Evolutionary conservation across 2,329 filamentous ascomycete genomes (phyloP).

Genomic region (Fusarium poae): DNA sequence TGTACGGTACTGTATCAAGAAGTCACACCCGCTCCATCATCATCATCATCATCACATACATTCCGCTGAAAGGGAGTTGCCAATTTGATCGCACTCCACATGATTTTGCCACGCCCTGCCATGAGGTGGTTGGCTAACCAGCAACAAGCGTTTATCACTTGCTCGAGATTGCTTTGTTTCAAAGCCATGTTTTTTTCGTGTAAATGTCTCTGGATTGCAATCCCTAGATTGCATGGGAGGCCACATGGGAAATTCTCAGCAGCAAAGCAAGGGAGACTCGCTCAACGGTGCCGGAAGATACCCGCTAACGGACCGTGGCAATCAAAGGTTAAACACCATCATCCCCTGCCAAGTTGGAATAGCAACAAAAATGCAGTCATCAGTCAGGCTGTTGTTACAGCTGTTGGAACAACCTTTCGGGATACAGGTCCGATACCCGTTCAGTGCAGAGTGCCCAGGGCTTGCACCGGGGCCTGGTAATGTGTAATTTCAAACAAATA

Average conservation of each 20-base stretch:
- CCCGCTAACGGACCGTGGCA: constrained; percentile 31
- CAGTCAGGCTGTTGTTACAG: constrained; percentile 2
- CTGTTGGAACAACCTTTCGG: constrained; percentile 1
- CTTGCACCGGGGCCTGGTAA: neutral
- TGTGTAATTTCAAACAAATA: constrained; percentile 14
- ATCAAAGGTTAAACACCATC: constrained; percentile 27
- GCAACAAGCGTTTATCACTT: neutral
- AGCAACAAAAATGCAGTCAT: constrained; percentile 3
- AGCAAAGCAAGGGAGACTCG: constrained; percentile 33
- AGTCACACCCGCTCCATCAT: constrained; percentile 21
- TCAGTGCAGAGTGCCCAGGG: neutral
- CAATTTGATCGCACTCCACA: constrained; percentile 19
- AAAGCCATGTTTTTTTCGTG: constrained; percentile 36
- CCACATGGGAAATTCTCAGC: constrained; percentile 37
- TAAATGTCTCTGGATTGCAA: constrained; percentile 13
- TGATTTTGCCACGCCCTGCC: constrained; percentile 26
- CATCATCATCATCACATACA: constrained; percentile 34
- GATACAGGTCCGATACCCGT: constrained; percentile 13
- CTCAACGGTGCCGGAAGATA: constrained; percentile 36
- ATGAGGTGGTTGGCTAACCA: constrained; percentile 36
- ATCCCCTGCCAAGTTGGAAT: constrained; percentile 27
- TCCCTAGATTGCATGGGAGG: constrained; percentile 21
- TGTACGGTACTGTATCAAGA: constrained; percentile 21
- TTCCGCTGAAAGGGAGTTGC: constrained; percentile 17
- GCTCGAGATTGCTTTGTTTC: constrained; percentile 36